Conservation (phyloP, 345 rosid species). For the Jatropha curcas region DNA sequence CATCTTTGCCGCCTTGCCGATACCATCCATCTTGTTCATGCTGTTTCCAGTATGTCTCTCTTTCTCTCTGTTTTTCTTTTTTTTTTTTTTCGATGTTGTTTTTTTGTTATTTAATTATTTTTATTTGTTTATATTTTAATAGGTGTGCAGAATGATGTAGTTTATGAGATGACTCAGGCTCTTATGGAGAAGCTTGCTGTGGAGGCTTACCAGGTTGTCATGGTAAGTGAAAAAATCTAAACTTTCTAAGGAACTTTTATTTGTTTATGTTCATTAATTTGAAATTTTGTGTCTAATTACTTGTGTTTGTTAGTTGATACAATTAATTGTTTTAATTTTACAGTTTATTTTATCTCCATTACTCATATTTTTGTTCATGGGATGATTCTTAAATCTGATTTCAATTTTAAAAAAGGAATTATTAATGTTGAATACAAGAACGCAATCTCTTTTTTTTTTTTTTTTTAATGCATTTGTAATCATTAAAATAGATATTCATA, state of each 20-base stretch:
- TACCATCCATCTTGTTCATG: slow-evolving; percentile 82
- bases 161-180: slow-evolving; percentile 58
- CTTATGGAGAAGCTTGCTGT: slow-evolving; percentile 78
- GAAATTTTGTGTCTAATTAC: background rate
- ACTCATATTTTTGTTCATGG: too few species aligned
- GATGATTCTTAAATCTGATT: too few species aligned
- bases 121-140: slow-evolving; percentile 15
- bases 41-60: slow-evolving; percentile 57
- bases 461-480: too few species aligned
- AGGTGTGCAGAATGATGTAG: slow-evolving; percentile 59
- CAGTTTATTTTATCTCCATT: too few species aligned
- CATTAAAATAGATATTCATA: too few species aligned
- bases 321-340: background rate
- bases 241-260: background rate
- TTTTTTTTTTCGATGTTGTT: background rate
- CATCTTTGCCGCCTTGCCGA: slow-evolving; percentile 84
- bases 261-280: background rate
- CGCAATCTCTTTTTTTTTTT: too few species aligned
- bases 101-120: background rate
- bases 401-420: too few species aligned
- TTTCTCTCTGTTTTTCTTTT: background rate
- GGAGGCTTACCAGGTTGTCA: slow-evolving; percentile 75
- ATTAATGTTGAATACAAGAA: too few species aligned
- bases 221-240: slow-evolving; percentile 41
- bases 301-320: background rate